Percentiles rank a stretch among this genome's conserved stretches.
These are phyloP conservation scores for Thalassiosira profunda DNA, from an alignment of 108 stramenopile species.

Conservation along the genomic window DNA sequence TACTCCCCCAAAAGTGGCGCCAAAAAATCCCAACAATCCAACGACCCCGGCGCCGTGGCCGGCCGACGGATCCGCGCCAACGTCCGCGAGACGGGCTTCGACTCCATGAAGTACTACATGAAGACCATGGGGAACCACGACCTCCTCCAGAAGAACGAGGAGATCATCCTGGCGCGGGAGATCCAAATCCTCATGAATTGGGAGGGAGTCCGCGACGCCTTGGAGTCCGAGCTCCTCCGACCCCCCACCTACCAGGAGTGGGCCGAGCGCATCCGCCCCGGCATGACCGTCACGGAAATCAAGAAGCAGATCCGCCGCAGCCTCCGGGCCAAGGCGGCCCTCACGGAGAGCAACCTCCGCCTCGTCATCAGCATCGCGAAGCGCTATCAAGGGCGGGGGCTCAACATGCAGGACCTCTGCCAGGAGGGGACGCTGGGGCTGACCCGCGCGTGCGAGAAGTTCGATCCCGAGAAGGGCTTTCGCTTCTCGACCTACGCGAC, in stretches of 20 bases:
- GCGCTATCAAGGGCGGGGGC: slow-evolving; percentile 82
- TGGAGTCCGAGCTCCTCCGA: slow-evolving; percentile 74
- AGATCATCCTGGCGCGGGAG: slow-evolving; percentile 85
- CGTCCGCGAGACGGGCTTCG: slow-evolving; percentile 78
- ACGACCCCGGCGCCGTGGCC: background rate
- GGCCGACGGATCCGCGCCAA: slow-evolving; percentile 64
- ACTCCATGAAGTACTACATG: slow-evolving; percentile 85
- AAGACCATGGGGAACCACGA: slow-evolving; percentile 93
- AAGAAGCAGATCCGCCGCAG: slow-evolving; percentile 91
- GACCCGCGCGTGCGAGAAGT: slow-evolving; percentile 95
- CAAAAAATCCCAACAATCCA: slow-evolving; percentile 14
- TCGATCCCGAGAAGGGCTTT: slow-evolving; percentile 94
- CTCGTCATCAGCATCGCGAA: slow-evolving; percentile 93
- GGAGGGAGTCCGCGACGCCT: slow-evolving; percentile 72
- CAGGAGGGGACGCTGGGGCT: slow-evolving; percentile 97
- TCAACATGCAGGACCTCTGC: slow-evolving; percentile 90
- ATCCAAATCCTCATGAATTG: slow-evolving; percentile 86
- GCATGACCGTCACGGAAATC: slow-evolving; percentile 84
- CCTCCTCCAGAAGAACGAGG: slow-evolving; percentile 88
- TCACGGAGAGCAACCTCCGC: slow-evolving; percentile 90
- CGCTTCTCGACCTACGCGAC: slow-evolving; percentile 98
- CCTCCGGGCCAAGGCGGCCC: slow-evolving; percentile 84
- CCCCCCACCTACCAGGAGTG: slow-evolving; percentile 91
- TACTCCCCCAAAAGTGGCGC: background rate
- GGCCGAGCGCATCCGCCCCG: slow-evolving; percentile 65